These are phyloP conservation scores for Fonsecaea pugnacius DNA, from an alignment of 2,329 filamentous ascomycete genomes.

Conservation along the genomic window DNA sequence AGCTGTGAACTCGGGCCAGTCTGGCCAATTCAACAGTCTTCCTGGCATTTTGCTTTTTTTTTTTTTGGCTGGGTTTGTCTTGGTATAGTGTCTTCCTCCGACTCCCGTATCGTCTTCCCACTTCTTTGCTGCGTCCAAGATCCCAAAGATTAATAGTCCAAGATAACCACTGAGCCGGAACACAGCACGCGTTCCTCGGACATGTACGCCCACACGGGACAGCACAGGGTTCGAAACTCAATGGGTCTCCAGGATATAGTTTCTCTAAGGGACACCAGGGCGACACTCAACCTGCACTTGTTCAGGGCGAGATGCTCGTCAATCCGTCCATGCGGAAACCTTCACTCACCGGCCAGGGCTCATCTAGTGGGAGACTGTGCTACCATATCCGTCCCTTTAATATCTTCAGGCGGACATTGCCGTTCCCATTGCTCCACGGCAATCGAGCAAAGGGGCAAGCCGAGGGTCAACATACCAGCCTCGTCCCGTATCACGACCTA, in stretches of 20 bases:
- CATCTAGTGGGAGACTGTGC: conserved; percentile 2
- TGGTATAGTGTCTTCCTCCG: neutral
- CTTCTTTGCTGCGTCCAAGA: neutral
- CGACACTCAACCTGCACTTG: neutral
- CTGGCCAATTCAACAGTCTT: conserved; percentile 37
- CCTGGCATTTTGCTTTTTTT: conserved; percentile 32
- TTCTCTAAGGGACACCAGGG: neutral
- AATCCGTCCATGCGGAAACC: neutral
- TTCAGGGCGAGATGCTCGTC: neutral
- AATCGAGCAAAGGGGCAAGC: neutral
- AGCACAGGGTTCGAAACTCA: no score
- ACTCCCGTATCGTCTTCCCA: neutral
- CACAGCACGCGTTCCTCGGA: neutral
- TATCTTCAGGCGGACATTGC: conserved; percentile 10
- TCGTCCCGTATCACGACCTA: neutral
- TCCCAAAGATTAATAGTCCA: neutral
- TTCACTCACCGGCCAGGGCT: neutral
- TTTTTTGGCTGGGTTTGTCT: neutral
- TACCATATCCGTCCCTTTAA: neutral
- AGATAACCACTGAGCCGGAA: neutral
- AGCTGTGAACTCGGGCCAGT: conserved; percentile 39
- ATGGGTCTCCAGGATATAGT: neutral
- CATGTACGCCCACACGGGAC: neutral
- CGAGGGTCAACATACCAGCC: conserved; percentile 4
- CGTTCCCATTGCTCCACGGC: neutral